phyloP scores from a whole-genome alignment of 139 green algal genomes.

The Tetradesmus lagerheimii region DNA sequence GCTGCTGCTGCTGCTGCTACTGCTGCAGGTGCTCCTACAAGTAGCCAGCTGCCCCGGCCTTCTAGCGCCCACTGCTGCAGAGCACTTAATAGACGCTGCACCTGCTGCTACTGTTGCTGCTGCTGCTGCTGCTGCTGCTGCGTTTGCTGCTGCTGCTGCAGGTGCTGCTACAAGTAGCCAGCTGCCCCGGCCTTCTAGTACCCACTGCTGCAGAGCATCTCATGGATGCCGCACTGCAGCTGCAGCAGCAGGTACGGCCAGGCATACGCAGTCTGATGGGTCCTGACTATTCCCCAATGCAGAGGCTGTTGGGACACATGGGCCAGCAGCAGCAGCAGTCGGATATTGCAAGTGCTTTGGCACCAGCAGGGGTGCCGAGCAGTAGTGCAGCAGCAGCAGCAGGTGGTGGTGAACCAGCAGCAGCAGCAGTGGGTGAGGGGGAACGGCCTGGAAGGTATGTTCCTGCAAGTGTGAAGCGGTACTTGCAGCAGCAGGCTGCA shows the following conservation, averaged over 20 bases:
- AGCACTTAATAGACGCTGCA: too few species aligned
- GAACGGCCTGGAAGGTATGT: not conserved
- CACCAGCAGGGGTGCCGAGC: not conserved
- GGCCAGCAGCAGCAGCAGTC: not conserved
- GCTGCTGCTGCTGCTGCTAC: too few species aligned
- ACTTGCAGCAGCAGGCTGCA: constrained; percentile 30
- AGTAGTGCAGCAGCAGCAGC: not conserved
- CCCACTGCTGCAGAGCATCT: not conserved
- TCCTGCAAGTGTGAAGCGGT: constrained; percentile 12
- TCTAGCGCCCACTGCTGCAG: too few species aligned
- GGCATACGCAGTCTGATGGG: constrained; percentile 32
- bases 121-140: not conserved
- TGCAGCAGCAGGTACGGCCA: constrained; percentile 37
- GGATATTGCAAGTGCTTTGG: not conserved
- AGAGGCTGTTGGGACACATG: not conserved
- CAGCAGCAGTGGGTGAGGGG: not conserved
- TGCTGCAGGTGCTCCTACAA: too few species aligned
- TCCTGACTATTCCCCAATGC: not conserved
- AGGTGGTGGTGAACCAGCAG: not conserved
- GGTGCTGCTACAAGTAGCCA: constrained; percentile 25
- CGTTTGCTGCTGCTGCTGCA: constrained; percentile 2
- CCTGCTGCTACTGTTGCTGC: not conserved
- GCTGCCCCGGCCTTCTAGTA: not conserved
- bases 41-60: too few species aligned
- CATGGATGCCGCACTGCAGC: not conserved